These are phyloP conservation scores for Citrus hindsii DNA, from an alignment of 345 rosid species.

Conservation along the genomic window DNA sequence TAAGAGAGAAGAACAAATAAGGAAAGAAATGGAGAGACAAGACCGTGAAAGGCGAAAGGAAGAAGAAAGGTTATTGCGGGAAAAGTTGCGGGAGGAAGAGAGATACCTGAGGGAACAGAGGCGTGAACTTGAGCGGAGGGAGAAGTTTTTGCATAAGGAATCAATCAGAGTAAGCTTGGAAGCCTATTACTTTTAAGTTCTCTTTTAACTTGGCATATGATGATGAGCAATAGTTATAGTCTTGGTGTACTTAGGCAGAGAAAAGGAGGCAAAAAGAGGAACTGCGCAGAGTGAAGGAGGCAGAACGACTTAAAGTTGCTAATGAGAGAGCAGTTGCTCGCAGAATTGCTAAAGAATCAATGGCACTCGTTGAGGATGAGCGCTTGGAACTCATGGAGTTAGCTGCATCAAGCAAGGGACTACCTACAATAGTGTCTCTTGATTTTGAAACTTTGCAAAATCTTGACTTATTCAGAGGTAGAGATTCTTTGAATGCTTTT, in stretches of 20 bases:
- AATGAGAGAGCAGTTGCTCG: slow-evolving; percentile 89
- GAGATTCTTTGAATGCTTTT: background rate
- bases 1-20: slow-evolving; percentile 74
- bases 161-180: slow-evolving; percentile 58
- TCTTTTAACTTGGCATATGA: background rate
- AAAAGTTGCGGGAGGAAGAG: slow-evolving; percentile 92
- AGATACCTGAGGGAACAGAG: slow-evolving; percentile 72
- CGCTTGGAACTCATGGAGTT: slow-evolving; percentile 91
- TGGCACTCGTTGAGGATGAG: slow-evolving; percentile 82
- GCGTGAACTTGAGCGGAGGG: slow-evolving; percentile 85
- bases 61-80: slow-evolving; percentile 84
- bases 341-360: slow-evolving; percentile 79
- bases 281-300: slow-evolving; percentile 71
- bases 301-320: slow-evolving; percentile 84
- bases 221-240: slow-evolving; percentile 4
- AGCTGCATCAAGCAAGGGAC: slow-evolving; percentile 63
- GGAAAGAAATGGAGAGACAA: slow-evolving; percentile 82
- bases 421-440: slow-evolving; percentile 60
- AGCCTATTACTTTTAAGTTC: background rate
- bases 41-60: slow-evolving; percentile 93
- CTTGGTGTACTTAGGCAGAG: slow-evolving; percentile 53
- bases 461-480: slow-evolving; percentile 76
- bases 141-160: slow-evolving; percentile 81
- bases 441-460: slow-evolving; percentile 72
- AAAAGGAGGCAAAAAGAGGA: slow-evolving; percentile 84